Percentiles rank a stretch among this genome's conserved stretches.
Evolutionary conservation across 768 basidiomycete species (phyloP).

Genomic region (Chalciporus sphaerocephalus): DNA sequence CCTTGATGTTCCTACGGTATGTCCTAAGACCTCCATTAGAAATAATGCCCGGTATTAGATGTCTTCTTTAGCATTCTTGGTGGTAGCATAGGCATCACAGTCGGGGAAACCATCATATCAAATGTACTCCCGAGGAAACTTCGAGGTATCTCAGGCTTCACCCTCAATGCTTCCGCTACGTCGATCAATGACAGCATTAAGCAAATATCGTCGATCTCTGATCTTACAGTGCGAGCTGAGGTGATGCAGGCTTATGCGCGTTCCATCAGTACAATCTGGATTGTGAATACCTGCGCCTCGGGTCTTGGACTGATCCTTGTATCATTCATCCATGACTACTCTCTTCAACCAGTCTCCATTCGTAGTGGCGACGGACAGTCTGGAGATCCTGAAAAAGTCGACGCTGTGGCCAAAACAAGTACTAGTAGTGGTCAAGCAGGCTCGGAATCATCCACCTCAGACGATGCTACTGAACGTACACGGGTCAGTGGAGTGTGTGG

Average conservation of each 20-base stretch:
- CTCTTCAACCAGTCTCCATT: conserved; percentile 29
- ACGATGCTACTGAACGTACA: conserved; percentile 3
- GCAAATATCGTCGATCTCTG: conserved; percentile 35
- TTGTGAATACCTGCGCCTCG: conserved; percentile 33
- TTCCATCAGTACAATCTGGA: conserved; percentile 38
- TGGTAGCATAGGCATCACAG: conserved; percentile 68
- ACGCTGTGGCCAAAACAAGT: background rate
- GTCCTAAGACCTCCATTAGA: background rate
- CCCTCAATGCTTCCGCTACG: conserved; percentile 40
- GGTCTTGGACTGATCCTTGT: conserved; percentile 30
- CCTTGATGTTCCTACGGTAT: conserved; percentile 33
- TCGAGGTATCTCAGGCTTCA: conserved; percentile 12
- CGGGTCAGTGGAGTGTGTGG: background rate
- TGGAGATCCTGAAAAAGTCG: conserved; percentile 32
- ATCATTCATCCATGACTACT: conserved; percentile 34
- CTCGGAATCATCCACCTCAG: background rate
- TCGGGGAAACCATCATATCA: conserved; percentile 69
- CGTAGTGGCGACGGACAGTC: conserved; percentile 7
- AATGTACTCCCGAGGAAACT: conserved; percentile 37
- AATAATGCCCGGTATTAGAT: background rate
- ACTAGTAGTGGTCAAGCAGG: background rate
- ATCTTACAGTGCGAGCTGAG: conserved; percentile 25
- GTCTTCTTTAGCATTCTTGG: conserved; percentile 51
- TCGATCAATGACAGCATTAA: conserved; percentile 46
- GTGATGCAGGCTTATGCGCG: conserved; percentile 37